Evolutionary conservation across 805 yeast genomes (phyloP), one percentile per base, ranked within the genome.

Genomic region (Hanseniaspora pseudoguilliermondii): DNA sequence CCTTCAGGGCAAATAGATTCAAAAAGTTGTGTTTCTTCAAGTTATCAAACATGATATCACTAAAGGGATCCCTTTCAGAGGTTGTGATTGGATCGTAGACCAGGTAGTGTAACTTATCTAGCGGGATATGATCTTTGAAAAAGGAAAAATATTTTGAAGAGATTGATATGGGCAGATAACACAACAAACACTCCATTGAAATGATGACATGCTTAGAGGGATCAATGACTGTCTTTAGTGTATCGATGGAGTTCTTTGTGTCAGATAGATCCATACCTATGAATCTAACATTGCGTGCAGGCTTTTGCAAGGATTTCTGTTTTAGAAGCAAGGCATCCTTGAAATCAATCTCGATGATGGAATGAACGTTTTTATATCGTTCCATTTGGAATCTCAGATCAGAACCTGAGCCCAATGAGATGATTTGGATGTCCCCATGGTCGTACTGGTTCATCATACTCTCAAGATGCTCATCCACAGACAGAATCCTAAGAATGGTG

Each of bases 331-430:
- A 18, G 13, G 42, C 29, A 25, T 52, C 50, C 20, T 46, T 38
- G 21, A 52, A 52, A 20, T 52, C 55, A 9, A 52, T 13, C 18
- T 52, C 55, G 7, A 52, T 5, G 5, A 52, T 52, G n/a, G 32
- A 13, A 18, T 21, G 5, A 16, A 47, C 9, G 4, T 38, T n/a
- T 9, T 40, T 15, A 29, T 44, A 52, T 20, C 46, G 46, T 5
- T 36, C 35, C 7, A 18, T 34, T 38, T 44, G 44, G 21, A 52
- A 52, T 23, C 55, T 52, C 16, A 52, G 25, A 52, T 52, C 55
- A 15, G 55, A 52, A 7, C 55, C 55, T 29, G 49, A 40, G 15
- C 55, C 55, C 25, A 52, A 25, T 3, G 55, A 52, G 13, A 52
- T 13, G 13, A 52, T 38, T 39, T 52, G 49, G 10, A 52, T 10